A percentile compares a stretch with the other conserved stretches of the same genome.
phyloP scores from a whole-genome alignment of 345 rosid species.

The Heritiera littoralis region DNA sequence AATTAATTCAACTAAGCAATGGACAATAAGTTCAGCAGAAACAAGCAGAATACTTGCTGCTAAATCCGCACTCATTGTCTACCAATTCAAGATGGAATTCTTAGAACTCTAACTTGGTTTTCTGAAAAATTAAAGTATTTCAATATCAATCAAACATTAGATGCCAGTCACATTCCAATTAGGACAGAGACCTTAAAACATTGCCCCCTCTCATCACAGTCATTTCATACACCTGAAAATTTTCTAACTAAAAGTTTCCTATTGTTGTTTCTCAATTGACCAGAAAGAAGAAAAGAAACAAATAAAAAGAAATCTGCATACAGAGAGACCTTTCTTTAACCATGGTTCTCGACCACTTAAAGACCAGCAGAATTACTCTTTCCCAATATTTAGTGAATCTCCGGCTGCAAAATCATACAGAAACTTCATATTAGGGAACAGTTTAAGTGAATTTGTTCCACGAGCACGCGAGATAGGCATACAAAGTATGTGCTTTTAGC shows the following conservation, averaged over 20 bases:
- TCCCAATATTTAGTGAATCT: slow-evolving; percentile 33
- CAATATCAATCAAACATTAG: slow-evolving; percentile 16
- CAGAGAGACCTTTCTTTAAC: slow-evolving; percentile 33
- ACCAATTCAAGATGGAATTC: neutral
- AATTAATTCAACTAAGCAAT: neutral
- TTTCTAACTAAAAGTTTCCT: slow-evolving; percentile 37
- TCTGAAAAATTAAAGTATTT: slow-evolving; percentile 6
- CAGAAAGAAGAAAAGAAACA: neutral
- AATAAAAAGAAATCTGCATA: slow-evolving; percentile 24
- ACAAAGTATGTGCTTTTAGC: neutral
- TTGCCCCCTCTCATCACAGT: slow-evolving; percentile 11
- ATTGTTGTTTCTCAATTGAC: slow-evolving; percentile 22
- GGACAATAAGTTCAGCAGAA: neutral
- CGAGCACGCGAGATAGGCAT: neutral
- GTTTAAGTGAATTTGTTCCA: neutral
- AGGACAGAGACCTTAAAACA: slow-evolving; percentile 11
- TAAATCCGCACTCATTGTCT: neutral
- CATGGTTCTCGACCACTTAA: slow-evolving; percentile 27
- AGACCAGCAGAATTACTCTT: slow-evolving; percentile 15
- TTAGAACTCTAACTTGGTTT: neutral
- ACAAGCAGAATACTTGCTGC: neutral
- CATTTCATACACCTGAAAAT: slow-evolving; percentile 24
- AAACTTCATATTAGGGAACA: neutral
- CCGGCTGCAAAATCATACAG: slow-evolving; percentile 43
- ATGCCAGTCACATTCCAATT: slow-evolving; percentile 22